phyloP scores from a whole-genome alignment of 306 rosid species.

The Echinosophora koreensis region DNA sequence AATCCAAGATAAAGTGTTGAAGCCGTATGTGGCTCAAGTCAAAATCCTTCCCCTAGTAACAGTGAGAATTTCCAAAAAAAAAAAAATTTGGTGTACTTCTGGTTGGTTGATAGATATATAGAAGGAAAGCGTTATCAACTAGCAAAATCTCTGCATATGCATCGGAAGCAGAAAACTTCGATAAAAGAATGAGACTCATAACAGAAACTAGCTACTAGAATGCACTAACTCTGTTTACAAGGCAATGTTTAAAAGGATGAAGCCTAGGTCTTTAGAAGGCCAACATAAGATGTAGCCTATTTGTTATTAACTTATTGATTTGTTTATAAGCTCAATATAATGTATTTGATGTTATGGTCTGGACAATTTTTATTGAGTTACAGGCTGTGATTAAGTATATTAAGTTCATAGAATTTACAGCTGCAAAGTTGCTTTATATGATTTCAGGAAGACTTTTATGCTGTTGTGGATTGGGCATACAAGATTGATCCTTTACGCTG shows the following conservation, averaged over 20 bases:
- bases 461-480: slow-evolving; percentile 99
- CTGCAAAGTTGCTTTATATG: slow-evolving; percentile 40
- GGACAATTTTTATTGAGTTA: slow-evolving; percentile 21
- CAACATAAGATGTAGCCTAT: background rate
- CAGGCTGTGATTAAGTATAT: slow-evolving; percentile 28
- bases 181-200: slow-evolving; percentile 8
- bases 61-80: no score
- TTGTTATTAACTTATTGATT: background rate
- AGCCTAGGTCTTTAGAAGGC: slow-evolving; percentile 12
- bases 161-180: slow-evolving; percentile 12
- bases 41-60: slow-evolving; percentile 12
- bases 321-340: slow-evolving; percentile 16
- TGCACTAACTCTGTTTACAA: slow-evolving; percentile 26
- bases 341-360: background rate
- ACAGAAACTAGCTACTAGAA: slow-evolving; percentile 32
- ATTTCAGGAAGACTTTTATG: slow-evolving; percentile 97
- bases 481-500: slow-evolving; percentile 98
- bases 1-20: slow-evolving; percentile 25
- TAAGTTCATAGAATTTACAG: slow-evolving; percentile 33
- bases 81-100: no score
- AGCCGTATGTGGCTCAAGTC: slow-evolving; percentile 12
- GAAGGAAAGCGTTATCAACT: slow-evolving; percentile 19
- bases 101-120: background rate
- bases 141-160: slow-evolving; percentile 7
- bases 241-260: slow-evolving; percentile 22